Evolutionary conservation across 2,329 filamentous ascomycete species (phyloP).

Genomic region (Ceratocystis harringtonii): DNA sequence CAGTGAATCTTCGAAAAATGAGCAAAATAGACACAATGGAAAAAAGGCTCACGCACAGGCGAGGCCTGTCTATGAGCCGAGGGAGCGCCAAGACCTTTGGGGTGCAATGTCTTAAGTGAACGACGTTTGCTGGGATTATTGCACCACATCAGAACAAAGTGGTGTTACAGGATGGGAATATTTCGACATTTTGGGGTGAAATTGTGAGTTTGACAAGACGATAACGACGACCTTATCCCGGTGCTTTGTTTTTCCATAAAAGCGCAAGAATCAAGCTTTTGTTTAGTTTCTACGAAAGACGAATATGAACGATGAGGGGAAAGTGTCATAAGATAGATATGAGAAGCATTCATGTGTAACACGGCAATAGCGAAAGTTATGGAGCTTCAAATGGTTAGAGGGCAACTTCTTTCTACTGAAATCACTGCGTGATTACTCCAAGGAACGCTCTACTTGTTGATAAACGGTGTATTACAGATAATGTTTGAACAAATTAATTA

Average conservation of each 20-base stretch:
- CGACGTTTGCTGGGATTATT: conserved; percentile 6
- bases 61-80: neutral
- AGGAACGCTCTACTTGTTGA: neutral
- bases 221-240: neutral
- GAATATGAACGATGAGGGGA: neutral
- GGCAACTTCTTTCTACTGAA: neutral
- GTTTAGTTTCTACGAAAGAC: neutral
- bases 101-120: neutral
- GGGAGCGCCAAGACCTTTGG: neutral
- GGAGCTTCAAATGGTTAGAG: neutral
- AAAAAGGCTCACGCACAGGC: neutral
- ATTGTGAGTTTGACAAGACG: neutral
- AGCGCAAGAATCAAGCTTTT: neutral
- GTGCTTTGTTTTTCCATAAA: neutral
- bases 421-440: neutral
- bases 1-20: neutral
- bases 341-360: neutral
- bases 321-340: no score
- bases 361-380: neutral
- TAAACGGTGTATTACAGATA: neutral
- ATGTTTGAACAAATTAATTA: neutral
- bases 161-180: neutral
- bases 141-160: neutral
- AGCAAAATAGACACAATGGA: neutral
- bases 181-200: neutral